phyloP scores from a whole-genome alignment of 1,284 basidiomycete genomes.

The Laetiporus sulphureus region DNA sequence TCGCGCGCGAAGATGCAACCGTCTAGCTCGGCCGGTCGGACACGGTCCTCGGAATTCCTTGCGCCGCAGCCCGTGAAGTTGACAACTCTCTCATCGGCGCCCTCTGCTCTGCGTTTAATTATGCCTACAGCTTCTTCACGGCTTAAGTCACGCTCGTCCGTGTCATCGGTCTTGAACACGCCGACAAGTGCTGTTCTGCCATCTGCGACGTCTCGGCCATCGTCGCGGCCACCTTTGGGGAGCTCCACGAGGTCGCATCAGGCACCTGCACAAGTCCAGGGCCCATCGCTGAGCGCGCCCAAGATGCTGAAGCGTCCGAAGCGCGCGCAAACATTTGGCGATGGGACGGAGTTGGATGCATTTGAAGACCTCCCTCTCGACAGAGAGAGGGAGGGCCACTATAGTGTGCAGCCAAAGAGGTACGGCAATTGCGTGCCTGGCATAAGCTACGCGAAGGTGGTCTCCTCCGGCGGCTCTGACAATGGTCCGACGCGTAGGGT shows the following conservation, averaged over 20 bases:
- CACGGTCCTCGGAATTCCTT: no score
- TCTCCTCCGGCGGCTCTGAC: slow-evolving; percentile 26
- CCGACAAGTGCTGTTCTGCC: slow-evolving; percentile 28
- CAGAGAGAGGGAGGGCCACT: slow-evolving; percentile 71
- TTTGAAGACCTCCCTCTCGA: slow-evolving; percentile 89
- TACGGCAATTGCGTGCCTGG: slow-evolving; percentile 55
- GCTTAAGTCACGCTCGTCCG: slow-evolving; percentile 63
- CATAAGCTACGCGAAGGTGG: slow-evolving; percentile 39
- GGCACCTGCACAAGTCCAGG: slow-evolving; percentile 25
- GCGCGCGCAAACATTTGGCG: slow-evolving; percentile 71
- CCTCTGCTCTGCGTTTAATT: slow-evolving; percentile 71
- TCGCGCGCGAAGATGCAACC: slow-evolving; percentile 69
- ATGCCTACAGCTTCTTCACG: slow-evolving; percentile 73
- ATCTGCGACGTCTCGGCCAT: slow-evolving; percentile 34
- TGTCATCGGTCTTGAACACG: slow-evolving; percentile 64
- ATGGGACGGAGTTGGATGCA: slow-evolving; percentile 88
- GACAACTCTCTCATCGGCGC: slow-evolving; percentile 69
- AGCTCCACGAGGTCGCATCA: slow-evolving; percentile 30
- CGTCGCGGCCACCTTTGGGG: slow-evolving; percentile 44
- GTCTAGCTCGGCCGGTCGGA: slow-evolving; percentile 48
- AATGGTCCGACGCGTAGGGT: slow-evolving; percentile 54
- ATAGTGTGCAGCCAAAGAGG: slow-evolving; percentile 62
- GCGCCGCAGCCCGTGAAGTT: no score
- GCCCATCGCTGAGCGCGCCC: slow-evolving; percentile 36
- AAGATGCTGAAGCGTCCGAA: slow-evolving; percentile 73